phyloP scores from a whole-genome alignment of 495 filamentous ascomycete species.

The Amniculicola lignicola region DNA sequence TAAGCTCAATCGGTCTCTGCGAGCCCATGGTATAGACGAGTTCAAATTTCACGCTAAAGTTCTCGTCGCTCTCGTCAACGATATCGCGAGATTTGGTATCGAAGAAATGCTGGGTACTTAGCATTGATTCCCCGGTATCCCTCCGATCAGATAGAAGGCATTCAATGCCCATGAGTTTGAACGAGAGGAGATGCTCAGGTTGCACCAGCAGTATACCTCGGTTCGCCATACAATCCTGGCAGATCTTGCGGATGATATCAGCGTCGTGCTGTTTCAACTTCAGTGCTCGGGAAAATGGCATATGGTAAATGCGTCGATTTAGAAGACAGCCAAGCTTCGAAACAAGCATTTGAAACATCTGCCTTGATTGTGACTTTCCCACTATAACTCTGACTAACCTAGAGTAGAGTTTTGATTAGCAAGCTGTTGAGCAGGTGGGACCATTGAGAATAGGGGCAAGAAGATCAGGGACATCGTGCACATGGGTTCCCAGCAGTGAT shows the following conservation, averaged over 20 bases:
- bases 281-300: constrained; percentile 61
- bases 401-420: neutral
- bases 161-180: constrained; percentile 64
- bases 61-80: constrained; percentile 41
- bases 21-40: constrained; percentile 64
- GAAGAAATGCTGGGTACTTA: constrained; percentile 33
- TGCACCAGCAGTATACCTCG: constrained; percentile 55
- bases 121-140: constrained; percentile 17
- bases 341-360: constrained; percentile 62
- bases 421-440: neutral
- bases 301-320: constrained; percentile 54
- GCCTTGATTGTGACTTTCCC: constrained; percentile 57
- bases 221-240: constrained; percentile 46
- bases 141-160: constrained; percentile 35
- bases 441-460: too few relatives aligned
- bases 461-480: too few relatives aligned
- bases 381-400: constrained; percentile 60
- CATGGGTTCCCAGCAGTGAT: too few relatives aligned
- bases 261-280: constrained; percentile 36
- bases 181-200: constrained; percentile 69
- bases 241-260: constrained; percentile 40
- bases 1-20: constrained; percentile 54
- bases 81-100: constrained; percentile 34
- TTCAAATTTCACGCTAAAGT: constrained; percentile 35
- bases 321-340: constrained; percentile 60